Percentiles rank a stretch among this genome's conserved stretches.
Conservation (phyloP, 2,329 filamentous ascomycete genomes). For the Sarocladium kiliense region DNA sequence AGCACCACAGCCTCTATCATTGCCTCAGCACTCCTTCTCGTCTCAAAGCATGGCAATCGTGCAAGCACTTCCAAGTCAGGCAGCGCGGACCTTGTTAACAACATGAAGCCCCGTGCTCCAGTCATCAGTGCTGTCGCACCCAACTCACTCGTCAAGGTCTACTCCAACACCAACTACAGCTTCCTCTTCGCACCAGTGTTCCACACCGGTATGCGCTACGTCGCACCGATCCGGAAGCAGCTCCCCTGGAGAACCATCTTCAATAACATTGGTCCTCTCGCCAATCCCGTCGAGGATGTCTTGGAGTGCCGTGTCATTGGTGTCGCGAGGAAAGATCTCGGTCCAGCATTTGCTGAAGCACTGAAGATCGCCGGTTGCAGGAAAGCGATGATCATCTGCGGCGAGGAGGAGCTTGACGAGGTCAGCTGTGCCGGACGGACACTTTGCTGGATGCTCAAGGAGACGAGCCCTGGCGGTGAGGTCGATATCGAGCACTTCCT, state of each 20-base stretch:
- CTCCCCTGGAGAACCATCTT: slow-evolving; percentile 95
- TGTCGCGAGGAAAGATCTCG: slow-evolving; percentile 81
- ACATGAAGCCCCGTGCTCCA: slow-evolving; percentile 66
- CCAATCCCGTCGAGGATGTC: slow-evolving; percentile 78
- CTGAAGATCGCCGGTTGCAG: slow-evolving; percentile 67
- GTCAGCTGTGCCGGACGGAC: slow-evolving; percentile 86
- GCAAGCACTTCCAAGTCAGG: slow-evolving; percentile 94
- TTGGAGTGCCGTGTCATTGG: slow-evolving; percentile 92
- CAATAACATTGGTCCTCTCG: slow-evolving; percentile 89
- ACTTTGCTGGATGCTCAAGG: slow-evolving; percentile 77
- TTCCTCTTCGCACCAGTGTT: slow-evolving; percentile 96
- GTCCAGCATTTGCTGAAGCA: slow-evolving; percentile 83
- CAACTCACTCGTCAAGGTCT: slow-evolving; percentile 64
- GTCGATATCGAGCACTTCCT: slow-evolving; percentile 69
- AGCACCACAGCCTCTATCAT: slow-evolving; percentile 92
- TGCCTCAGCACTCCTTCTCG: slow-evolving; percentile 75
- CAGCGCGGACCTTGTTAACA: slow-evolving; percentile 83
- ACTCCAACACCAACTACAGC: slow-evolving; percentile 79
- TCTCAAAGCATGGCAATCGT: slow-evolving; percentile 94
- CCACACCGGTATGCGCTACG: slow-evolving; percentile 90
- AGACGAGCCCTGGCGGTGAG: slow-evolving; percentile 31
- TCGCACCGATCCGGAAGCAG: slow-evolving; percentile 78
- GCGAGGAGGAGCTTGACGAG: slow-evolving; percentile 92
- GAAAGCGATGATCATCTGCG: slow-evolving; percentile 89
- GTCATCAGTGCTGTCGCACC: slow-evolving; percentile 71